Evolutionary conservation across 179 eudicot species (phyloP).

Genomic region (Vitellaria paradoxa): DNA sequence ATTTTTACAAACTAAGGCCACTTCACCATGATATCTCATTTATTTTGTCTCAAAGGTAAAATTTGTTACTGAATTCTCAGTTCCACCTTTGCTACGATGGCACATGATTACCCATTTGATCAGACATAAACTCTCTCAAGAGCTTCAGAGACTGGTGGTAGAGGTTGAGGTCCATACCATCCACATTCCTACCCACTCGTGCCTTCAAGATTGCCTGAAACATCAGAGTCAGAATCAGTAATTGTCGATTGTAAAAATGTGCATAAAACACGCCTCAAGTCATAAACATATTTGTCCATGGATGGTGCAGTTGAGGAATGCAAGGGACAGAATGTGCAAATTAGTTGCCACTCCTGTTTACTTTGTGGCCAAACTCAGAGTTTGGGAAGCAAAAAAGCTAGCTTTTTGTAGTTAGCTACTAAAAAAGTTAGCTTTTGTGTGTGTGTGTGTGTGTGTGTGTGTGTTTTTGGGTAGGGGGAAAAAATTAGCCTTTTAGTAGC

Average conservation of each 20-base stretch:
- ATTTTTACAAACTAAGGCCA: not conserved
- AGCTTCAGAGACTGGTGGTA: slow-evolving; percentile 73
- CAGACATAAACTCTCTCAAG: slow-evolving; percentile 67
- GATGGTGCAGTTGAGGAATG: not conserved
- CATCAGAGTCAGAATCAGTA: not conserved
- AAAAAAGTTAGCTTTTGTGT: too few relatives aligned
- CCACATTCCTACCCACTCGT: slow-evolving; percentile 86
- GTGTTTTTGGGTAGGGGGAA: too few relatives aligned
- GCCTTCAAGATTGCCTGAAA: slow-evolving; percentile 76
- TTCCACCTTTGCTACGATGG: not conserved
- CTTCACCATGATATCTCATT: too few relatives aligned
- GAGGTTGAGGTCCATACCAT: slow-evolving; percentile 84
- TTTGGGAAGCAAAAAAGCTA: too few relatives aligned
- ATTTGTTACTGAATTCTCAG: too few relatives aligned
- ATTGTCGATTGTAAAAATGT: not conserved
- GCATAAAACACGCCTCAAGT: not conserved
- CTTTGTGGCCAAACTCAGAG: not conserved
- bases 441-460: too few relatives aligned
- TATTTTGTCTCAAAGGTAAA: too few relatives aligned
- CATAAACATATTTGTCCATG: not conserved
- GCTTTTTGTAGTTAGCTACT: too few relatives aligned
- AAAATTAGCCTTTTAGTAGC: too few relatives aligned
- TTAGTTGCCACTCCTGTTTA: not conserved
- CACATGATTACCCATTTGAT: slow-evolving; percentile 28
- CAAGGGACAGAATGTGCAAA: not conserved